Conservation (phyloP, 441 rosid genomes). For the Populus hybrid region DNA sequence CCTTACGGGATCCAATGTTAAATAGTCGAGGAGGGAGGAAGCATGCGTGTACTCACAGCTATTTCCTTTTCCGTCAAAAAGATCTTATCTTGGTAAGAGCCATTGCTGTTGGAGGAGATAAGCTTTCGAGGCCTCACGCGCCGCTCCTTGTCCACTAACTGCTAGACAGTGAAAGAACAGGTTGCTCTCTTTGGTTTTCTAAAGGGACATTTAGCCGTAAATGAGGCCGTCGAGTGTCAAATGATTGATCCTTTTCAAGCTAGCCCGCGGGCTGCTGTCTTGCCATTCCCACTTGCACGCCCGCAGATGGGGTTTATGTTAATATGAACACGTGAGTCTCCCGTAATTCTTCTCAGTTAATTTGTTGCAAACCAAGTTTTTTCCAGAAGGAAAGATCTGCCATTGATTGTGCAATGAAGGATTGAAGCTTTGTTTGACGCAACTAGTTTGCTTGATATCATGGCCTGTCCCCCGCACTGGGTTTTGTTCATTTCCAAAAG, state of each 20-base stretch:
- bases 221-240: slow-evolving; percentile 10
- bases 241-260: background rate
- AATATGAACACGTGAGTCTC: background rate
- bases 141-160: slow-evolving; percentile 32
- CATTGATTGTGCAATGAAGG: background rate
- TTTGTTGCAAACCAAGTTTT: background rate
- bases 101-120: too few species aligned
- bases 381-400: too few species aligned
- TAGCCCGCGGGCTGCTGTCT: background rate
- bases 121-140: slow-evolving; percentile 27
- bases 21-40: background rate
- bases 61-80: background rate
- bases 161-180: slow-evolving; percentile 14
- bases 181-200: background rate
- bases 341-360: background rate
- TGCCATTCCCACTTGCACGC: background rate
- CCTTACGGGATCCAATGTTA: slow-evolving; percentile 25
- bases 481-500: too few species aligned
- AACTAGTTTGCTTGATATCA: too few species aligned
- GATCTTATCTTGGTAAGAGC: background rate
- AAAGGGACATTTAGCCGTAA: background rate
- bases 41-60: background rate
- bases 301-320: background rate
- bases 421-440: too few species aligned
- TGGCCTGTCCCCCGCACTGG: too few species aligned